phyloP scores from a whole-genome alignment of 768 basidiomycete species.

The Dioszegia crocea region DNA sequence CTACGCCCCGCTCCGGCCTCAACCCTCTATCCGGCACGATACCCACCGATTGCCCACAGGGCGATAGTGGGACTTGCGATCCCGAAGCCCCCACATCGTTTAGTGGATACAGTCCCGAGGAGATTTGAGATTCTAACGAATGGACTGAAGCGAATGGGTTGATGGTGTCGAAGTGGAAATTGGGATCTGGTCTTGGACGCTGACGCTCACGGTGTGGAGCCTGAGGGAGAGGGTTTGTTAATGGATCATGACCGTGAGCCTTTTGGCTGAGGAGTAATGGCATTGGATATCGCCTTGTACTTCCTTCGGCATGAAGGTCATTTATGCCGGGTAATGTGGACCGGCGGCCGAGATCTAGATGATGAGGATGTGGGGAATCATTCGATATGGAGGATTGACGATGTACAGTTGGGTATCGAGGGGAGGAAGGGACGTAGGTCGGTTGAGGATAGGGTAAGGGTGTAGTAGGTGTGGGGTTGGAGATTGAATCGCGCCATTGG shows the following conservation, averaged over 20 bases:
- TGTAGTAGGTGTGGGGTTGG: no score
- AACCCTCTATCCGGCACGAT: background rate
- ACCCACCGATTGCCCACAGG: no score
- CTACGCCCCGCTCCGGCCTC: background rate
- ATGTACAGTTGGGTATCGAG: no score
- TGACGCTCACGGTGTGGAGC: background rate
- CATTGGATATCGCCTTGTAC: background rate
- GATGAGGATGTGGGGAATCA: no score
- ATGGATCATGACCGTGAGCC: background rate
- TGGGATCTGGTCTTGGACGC: background rate
- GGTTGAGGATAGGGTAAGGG: no score
- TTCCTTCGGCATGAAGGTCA: no score
- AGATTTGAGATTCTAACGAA: background rate
- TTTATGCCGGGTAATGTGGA: no score
- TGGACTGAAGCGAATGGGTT: conserved; percentile 4
- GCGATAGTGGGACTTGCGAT: background rate
- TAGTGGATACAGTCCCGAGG: background rate
- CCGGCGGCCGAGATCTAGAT: no score
- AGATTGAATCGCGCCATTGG: no score
- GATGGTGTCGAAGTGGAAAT: conserved; percentile 9
- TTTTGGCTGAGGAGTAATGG: background rate
- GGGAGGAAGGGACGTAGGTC: no score
- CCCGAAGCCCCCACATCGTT: background rate
- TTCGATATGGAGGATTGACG: no score
- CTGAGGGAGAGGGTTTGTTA: background rate